Evolutionary conservation across 352 stramenopile species (phyloP), one percentile per base, ranked within the genome.

Genomic region (Saprolegnia parasitica): DNA sequence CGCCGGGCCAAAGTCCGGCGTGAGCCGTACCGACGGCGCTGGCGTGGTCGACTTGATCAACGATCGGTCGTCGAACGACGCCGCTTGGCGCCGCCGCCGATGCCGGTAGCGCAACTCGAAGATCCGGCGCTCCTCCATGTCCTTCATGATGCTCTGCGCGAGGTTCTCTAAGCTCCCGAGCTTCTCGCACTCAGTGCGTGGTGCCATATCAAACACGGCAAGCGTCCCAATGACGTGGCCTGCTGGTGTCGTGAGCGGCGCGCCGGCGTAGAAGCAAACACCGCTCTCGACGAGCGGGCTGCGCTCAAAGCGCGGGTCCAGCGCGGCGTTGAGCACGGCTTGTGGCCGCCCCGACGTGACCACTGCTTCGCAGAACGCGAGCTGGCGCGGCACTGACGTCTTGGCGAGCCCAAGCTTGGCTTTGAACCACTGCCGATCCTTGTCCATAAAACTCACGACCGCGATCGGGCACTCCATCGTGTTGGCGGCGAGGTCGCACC

Each of bases 251-350:
- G 61, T 39, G 63, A 93, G 85, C 0, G 85, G 83, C 8, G 79
- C 79, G 1, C 79, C 81, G 10, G 95, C 95, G 74, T 98, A 98
- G 74, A 98, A 98, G 5, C 93, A 85, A 65, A 98, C 96, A 74
- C 87, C 76, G 2, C 90, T 88, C 21, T 80, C 81, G 39, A 98
- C 92, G 10, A 98, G 76, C 40, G 86, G 80, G 71, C 96, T 97
- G 10, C 84, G 58, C 16, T 68, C 71, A 73, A 98, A 98, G 4
- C 93, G 83, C 23, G 72, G 50, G 74, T 98, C 93, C 58, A 88
- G 76, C 0, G 77, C 75, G 5, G 83, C 81, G 71, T 98, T 89
- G 57, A 88, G 81, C 21, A 98, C 76, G 54, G 93, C 78, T 0
- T 87, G 89, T 8, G 84, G 76, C 1, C 78, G 68, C 9, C 70